Conservation (phyloP, 108 stramenopile species). For the Fragilariopsis cylindrus region DNA sequence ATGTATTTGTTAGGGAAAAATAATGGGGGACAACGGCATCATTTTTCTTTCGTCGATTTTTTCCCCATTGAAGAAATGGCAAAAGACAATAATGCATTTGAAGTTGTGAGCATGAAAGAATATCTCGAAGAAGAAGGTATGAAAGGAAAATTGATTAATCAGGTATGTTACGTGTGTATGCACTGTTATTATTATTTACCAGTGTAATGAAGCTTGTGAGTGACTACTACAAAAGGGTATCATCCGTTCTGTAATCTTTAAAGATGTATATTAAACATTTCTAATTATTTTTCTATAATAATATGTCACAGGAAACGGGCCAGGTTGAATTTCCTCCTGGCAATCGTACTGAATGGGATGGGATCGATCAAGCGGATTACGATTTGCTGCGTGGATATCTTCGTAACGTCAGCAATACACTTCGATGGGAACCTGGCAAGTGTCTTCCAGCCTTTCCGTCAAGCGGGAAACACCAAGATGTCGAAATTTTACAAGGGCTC, state of each 20-base stretch:
- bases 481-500: slow-evolving; percentile 44
- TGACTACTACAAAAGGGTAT: background rate
- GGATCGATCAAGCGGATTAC: slow-evolving; percentile 35
- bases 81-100: slow-evolving; percentile 56
- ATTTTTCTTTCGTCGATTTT: slow-evolving; percentile 53
- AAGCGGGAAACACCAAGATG: slow-evolving; percentile 40
- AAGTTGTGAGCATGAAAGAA: slow-evolving; percentile 79
- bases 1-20: slow-evolving; percentile 57
- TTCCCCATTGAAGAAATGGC: slow-evolving; percentile 59
- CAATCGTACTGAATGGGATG: slow-evolving; percentile 76
- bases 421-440: slow-evolving; percentile 50
- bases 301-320: slow-evolving; percentile 37
- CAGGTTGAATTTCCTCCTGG: slow-evolving; percentile 64
- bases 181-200: too few species aligned
- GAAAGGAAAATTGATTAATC: slow-evolving; percentile 45
- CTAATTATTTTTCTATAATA: background rate
- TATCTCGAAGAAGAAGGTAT: slow-evolving; percentile 66
- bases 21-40: background rate
- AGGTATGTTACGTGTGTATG: background rate
- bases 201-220: too few species aligned
- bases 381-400: slow-evolving; percentile 31
- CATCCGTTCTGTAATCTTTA: background rate
- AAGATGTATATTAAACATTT: background rate
- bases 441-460: slow-evolving; percentile 73
- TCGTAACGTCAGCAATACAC: slow-evolving; percentile 32